phyloP scores from a whole-genome alignment of 352 stramenopile species.

The Phytophthora agathidicida region DNA sequence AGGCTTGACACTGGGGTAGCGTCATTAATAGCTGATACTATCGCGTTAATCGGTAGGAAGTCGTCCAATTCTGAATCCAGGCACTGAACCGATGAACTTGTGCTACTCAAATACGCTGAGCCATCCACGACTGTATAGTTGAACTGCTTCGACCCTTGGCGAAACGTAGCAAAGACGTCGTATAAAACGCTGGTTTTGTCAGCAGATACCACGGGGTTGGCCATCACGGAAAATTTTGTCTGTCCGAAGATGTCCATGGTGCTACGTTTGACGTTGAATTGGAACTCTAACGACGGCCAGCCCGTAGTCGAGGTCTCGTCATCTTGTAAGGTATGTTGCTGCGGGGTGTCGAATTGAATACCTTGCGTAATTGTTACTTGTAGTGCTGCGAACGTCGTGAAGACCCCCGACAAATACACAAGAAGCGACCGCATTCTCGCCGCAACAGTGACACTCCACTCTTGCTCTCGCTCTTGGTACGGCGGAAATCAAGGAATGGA shows the following conservation, averaged over 20 bases:
- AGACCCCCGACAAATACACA: background rate
- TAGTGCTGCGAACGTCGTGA: background rate
- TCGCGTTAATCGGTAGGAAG: slow-evolving; percentile 27
- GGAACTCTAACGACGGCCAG: slow-evolving; percentile 31
- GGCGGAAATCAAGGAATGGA: slow-evolving; percentile 2
- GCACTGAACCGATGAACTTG: slow-evolving; percentile 8
- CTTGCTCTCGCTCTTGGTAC: too few species aligned
- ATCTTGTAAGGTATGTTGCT: background rate
- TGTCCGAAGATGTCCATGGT: slow-evolving; percentile 34
- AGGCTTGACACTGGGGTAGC: slow-evolving; percentile 8
- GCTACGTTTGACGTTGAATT: slow-evolving; percentile 33
- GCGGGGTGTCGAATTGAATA: background rate
- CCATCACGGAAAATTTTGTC: slow-evolving; percentile 31
- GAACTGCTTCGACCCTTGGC: slow-evolving; percentile 7
- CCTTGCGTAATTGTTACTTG: background rate
- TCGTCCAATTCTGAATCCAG: slow-evolving; percentile 19
- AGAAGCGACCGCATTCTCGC: background rate
- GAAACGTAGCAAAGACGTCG: slow-evolving; percentile 23
- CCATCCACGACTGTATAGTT: slow-evolving; percentile 38
- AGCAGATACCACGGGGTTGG: slow-evolving; percentile 16
- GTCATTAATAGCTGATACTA: slow-evolving; percentile 17
- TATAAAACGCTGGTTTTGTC: slow-evolving; percentile 25
- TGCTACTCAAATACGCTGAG: slow-evolving; percentile 24
- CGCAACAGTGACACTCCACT: background rate
- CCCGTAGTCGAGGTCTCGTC: background rate